A percentile compares a stretch with the other conserved stretches of the same genome.
Conservation (phyloP, 148 eudicot species). For the Vaccinium vitisidaea region DNA sequence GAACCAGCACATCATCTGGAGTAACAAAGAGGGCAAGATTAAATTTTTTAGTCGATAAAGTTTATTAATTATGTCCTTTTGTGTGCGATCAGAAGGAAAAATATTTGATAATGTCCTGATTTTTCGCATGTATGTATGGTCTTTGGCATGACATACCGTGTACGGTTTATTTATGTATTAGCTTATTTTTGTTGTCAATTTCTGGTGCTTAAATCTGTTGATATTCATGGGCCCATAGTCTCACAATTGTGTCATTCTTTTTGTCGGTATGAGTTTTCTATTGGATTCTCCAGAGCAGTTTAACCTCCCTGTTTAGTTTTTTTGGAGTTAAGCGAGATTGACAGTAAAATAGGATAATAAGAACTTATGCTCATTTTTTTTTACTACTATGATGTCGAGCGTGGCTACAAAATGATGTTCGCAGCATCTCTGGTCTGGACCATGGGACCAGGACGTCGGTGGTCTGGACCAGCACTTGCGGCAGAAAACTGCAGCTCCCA, state of each 20-base stretch:
- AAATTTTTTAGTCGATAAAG: not conserved
- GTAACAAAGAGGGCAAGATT: not conserved
- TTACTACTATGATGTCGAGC: not conserved
- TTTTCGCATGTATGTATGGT: not conserved
- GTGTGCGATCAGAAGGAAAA: not conserved
- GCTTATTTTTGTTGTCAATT: not conserved
- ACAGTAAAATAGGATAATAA: not conserved
- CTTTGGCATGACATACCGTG: not conserved
- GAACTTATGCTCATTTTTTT: not conserved
- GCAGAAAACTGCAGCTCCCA: too few relatives aligned
- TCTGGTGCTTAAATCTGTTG: not conserved
- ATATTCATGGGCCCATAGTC: not conserved
- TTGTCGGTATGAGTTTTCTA: not conserved
- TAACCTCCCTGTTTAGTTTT: constrained; percentile 16
- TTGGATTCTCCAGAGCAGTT: constrained; percentile 1
- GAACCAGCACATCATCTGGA: not conserved
- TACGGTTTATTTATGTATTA: not conserved
- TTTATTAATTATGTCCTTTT: not conserved
- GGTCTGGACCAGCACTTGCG: too few relatives aligned
- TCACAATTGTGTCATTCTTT: not conserved
- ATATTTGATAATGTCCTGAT: not conserved
- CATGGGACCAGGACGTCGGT: too few relatives aligned
- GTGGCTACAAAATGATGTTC: too few relatives aligned
- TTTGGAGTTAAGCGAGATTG: constrained; percentile 11
- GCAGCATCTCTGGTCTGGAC: too few relatives aligned